Base-by-base conservation (phyloP, 139 green algal genomes). In the Coccomyxa sp. region DNA sequence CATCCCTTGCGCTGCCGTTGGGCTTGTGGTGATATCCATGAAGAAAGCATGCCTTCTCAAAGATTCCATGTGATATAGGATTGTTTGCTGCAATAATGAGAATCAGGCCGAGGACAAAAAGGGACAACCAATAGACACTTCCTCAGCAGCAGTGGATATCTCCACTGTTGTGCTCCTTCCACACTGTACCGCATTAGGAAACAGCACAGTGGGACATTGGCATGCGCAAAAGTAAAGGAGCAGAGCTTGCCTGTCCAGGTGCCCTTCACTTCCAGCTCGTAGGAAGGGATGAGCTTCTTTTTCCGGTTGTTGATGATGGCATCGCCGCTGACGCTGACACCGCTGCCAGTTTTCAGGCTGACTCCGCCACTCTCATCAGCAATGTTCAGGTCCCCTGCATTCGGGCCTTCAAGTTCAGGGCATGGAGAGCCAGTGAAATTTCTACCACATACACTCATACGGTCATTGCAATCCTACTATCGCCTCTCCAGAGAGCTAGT, bases 241-340 rank as follows among this genome's bases (percentile, higher is more conserved):
- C 22, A 64, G 50, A 3, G 27, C 50, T 22, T 64, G 64, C 71
- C 71, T 68, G 79, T 76, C 88, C 89, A 98, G 0, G 73, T 77
- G 35, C 96, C 73, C 22, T 81, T 84, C 2, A 97, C 77, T 16
- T 90, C 74, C 16, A 98, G 86, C 86, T 98, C 94, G 72, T 97
- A 98, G 0, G 84, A 83, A 0, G 89, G 85, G 24, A 97, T 96
- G 39, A 97, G 80, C 79, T 97, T 98, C 36, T 89, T 86, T 78
- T 97, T 98, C 18, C 94, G 86, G 55, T 91, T 92, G 84, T 98
- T 96, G n/a, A 97, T 85, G 55, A 94, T 81, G 6, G 88, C 90
- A 44, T 95, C 88, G 29, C 88, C 88, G 37, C 55, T 73, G 4
- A 87, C 68, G 16, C 33, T 29, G 55, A 27, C 71, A 74, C 10